Evolutionary conservation across 1,139 yeast genomes (phyloP).

Genomic region (Scheffersomyces insectosa): DNA sequence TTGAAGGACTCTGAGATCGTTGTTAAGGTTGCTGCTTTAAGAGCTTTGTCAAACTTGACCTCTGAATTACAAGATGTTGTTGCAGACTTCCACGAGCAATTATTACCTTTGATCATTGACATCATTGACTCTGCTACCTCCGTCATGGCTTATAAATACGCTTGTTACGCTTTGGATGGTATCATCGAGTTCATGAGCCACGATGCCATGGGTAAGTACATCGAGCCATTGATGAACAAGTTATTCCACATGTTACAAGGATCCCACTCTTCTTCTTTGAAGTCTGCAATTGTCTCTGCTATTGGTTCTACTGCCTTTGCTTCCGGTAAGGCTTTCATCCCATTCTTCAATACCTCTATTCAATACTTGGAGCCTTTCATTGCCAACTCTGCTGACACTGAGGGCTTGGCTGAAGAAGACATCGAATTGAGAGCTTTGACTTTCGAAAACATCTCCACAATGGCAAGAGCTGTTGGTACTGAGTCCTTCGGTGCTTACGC

Average conservation of each 20-base stretch:
- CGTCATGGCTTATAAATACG: slow-evolving; percentile 83
- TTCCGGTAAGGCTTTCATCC: slow-evolving; percentile 82
- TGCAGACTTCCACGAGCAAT: slow-evolving; percentile 77
- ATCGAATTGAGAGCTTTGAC: slow-evolving; percentile 88
- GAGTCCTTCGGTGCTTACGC: slow-evolving; percentile 84
- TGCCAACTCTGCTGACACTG: slow-evolving; percentile 58
- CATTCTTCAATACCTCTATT: slow-evolving; percentile 81
- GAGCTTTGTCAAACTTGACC: slow-evolving; percentile 76
- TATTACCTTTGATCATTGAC: slow-evolving; percentile 83
- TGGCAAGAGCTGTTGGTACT: slow-evolving; percentile 96
- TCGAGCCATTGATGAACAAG: slow-evolving; percentile 88
- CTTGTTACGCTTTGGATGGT: slow-evolving; percentile 89
- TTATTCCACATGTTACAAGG: slow-evolving; percentile 77
- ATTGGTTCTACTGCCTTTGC: slow-evolving; percentile 97
- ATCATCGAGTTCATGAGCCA: slow-evolving; percentile 88
- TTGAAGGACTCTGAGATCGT: slow-evolving; percentile 74
- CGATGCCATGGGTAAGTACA: slow-evolving; percentile 77
- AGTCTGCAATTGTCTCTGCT: slow-evolving; percentile 90
- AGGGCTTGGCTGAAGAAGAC: slow-evolving; percentile 76
- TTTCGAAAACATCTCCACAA: slow-evolving; percentile 88
- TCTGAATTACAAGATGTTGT: slow-evolving; percentile 82
- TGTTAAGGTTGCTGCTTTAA: slow-evolving; percentile 85
- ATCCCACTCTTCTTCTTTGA: slow-evolving; percentile 66
- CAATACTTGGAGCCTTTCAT: slow-evolving; percentile 81
- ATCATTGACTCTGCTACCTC: slow-evolving; percentile 86